These are phyloP conservation scores for Filobasidium uniguttulatum DNA, from an alignment of 1,284 basidiomycete species.

Conservation along the genomic window DNA sequence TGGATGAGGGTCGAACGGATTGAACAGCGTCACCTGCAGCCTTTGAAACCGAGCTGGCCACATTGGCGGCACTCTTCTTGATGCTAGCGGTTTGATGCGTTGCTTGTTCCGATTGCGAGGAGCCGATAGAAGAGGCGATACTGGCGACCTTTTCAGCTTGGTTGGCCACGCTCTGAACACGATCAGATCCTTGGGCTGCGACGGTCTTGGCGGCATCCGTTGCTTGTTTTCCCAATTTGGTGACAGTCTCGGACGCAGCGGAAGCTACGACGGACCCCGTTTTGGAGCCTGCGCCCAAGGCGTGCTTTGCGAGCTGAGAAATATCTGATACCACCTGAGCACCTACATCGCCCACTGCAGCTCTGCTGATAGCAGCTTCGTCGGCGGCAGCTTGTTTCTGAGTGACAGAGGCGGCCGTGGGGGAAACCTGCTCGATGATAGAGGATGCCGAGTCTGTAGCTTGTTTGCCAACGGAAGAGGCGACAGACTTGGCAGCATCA, in stretches of 20 bases:
- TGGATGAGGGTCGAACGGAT: too few relatives aligned
- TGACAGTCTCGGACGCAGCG: neutral
- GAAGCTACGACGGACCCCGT: neutral
- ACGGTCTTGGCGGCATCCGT: neutral
- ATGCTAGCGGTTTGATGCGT: neutral
- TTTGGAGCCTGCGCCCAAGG: neutral
- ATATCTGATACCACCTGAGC: too few relatives aligned
- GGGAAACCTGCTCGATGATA: neutral
- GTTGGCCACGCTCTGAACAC: too few relatives aligned
- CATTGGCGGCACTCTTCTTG: neutral
- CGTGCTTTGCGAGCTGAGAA: neutral
- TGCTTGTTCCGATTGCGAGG: neutral
- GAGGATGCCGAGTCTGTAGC: neutral
- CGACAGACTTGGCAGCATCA: conserved; percentile 19
- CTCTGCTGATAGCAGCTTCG: neutral
- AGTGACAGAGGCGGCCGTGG: neutral
- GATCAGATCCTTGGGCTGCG: too few relatives aligned
- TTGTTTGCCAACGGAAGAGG: conserved; percentile 3
- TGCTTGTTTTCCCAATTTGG: neutral
- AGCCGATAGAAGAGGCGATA: neutral
- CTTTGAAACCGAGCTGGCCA: neutral
- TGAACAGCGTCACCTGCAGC: neutral
- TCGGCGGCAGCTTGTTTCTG: neutral
- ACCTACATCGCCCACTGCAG: neutral
- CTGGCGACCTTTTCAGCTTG: neutral